Base-by-base conservation (phyloP, 78 protist genomes). In the Ministeria vibrans region DNA sequence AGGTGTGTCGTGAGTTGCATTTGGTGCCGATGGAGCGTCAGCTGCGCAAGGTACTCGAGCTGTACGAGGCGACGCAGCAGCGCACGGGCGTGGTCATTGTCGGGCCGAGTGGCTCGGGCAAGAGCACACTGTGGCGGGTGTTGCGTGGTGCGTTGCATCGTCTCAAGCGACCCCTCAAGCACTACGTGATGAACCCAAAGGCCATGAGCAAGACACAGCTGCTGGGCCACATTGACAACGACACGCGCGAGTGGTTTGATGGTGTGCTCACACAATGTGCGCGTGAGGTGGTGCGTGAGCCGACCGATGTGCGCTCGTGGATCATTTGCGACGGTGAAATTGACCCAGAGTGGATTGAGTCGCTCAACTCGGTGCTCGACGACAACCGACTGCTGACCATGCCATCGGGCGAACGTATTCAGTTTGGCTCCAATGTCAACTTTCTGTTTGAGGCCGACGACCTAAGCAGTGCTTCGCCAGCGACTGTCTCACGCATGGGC, bases 211-310 rank as follows among this genome's bases (percentile, higher is more conserved):
- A 92, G 20, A 45, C 49, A 45, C 91, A 90, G 73, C 90, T 92
- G 61, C 87, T 91, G n/a, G 96, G 96, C 23, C 53, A 74, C 42
- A 81, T 92, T 86, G 94, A 92, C 77, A 0, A 41, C 49, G 94
- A 90, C 87, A 92, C 96, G 69, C 91, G 96, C 41, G 93, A 92
- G 64, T 92, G 96, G 96, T 51, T 61, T 46, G 96, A 92, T 63
- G 96, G 96, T 20, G 87, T 92, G 36, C 86, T 92, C 22, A 92
- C 96, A 2, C 74, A 76, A 22, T 28, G 75, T 27, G 76, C 91
- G 0, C 64, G 70, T 18, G 63, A 63, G 76, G 90, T 85, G 11
- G 86, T 86, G 28, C 55, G 28, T 5, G 92, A 86, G 86, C 82
- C 86, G 41, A 53, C 75, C 27, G 88, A 82, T 5, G 82, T 59